A percentile compares a stretch with the other conserved stretches of the same genome.
These are phyloP conservation scores for Podila epicladia DNA, from an alignment of 192 early-diverging fungal species.

Conservation along the genomic window DNA sequence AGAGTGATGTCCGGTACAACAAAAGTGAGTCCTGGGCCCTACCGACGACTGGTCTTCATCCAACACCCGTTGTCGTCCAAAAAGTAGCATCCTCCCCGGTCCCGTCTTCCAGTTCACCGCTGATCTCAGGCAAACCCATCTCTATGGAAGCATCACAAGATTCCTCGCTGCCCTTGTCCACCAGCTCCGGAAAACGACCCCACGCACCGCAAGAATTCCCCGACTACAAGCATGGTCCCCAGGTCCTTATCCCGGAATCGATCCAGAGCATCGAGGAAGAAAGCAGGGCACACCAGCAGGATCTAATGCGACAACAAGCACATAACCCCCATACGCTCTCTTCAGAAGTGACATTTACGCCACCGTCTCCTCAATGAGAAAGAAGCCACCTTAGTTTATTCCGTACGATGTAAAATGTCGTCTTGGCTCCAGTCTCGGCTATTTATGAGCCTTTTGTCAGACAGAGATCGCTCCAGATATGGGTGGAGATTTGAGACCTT, in stretches of 20 bases:
- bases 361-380: too few relatives aligned
- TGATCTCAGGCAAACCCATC: not conserved
- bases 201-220: slow-evolving; percentile 10
- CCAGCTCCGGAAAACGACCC: not conserved
- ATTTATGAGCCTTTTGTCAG: too few relatives aligned
- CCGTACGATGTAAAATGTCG: too few relatives aligned
- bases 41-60: not conserved
- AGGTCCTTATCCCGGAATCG: not conserved
- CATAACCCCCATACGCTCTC: too few relatives aligned
- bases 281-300: not conserved
- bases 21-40: not conserved
- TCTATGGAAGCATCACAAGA: not conserved
- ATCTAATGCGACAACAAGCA: too few relatives aligned
- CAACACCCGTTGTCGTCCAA: not conserved
- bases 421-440: too few relatives aligned
- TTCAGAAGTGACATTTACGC: too few relatives aligned
- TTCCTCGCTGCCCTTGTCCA: not conserved
- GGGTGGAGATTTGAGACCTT: too few relatives aligned
- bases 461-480: too few relatives aligned
- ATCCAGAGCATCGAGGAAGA: not conserved
- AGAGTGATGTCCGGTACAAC: not conserved
- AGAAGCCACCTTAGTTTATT: too few relatives aligned
- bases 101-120: not conserved
- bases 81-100: not conserved
- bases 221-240: slow-evolving; percentile 5